phyloP scores from a whole-genome alignment of 1,284 basidiomycete species.

The Ustilago loliicola region DNA sequence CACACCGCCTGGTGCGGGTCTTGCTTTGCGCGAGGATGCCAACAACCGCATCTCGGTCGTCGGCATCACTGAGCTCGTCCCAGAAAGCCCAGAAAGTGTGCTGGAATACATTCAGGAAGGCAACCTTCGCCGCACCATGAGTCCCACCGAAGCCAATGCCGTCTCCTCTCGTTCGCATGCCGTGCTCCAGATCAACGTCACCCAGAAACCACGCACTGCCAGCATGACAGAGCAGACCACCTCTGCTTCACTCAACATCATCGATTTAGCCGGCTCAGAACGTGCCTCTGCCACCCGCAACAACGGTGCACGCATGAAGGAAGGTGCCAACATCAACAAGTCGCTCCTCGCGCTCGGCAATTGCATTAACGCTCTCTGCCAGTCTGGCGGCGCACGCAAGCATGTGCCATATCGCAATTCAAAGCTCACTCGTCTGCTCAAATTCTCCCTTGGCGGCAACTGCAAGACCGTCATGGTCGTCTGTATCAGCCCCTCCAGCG shows the following conservation, averaged over 20 bases:
- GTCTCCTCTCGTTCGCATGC: constrained; percentile 68
- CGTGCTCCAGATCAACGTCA: constrained; percentile 69
- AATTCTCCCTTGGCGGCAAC: constrained; percentile 70
- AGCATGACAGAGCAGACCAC: constrained; percentile 65
- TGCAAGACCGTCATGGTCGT: constrained; percentile 71
- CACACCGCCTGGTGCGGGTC: constrained; percentile 65
- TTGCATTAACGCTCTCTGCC: constrained; percentile 70
- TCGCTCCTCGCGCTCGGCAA: constrained; percentile 69
- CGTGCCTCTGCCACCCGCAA: constrained; percentile 68
- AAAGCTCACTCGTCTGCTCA: constrained; percentile 69
- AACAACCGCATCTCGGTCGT: constrained; percentile 69
- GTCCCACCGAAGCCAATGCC: constrained; percentile 69
- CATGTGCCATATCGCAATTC: constrained; percentile 70
- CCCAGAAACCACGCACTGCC: constrained; percentile 66
- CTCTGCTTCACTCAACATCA: constrained; percentile 69
- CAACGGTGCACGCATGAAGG: constrained; percentile 70
- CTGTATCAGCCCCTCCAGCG: constrained; percentile 68
- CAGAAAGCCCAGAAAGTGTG: constrained; percentile 64
- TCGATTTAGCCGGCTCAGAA: constrained; percentile 69
- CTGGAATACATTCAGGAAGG: constrained; percentile 68
- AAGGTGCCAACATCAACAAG: constrained; percentile 71
- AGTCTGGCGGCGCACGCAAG: constrained; percentile 54
- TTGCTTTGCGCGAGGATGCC: constrained; percentile 66
- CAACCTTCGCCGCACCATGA: constrained; percentile 67
- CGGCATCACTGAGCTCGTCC: constrained; percentile 69